Evolutionary conservation across 805 yeast genomes (phyloP), one percentile per base, ranked within the genome.

Genomic region (Tetrapisispora arboricola): DNA sequence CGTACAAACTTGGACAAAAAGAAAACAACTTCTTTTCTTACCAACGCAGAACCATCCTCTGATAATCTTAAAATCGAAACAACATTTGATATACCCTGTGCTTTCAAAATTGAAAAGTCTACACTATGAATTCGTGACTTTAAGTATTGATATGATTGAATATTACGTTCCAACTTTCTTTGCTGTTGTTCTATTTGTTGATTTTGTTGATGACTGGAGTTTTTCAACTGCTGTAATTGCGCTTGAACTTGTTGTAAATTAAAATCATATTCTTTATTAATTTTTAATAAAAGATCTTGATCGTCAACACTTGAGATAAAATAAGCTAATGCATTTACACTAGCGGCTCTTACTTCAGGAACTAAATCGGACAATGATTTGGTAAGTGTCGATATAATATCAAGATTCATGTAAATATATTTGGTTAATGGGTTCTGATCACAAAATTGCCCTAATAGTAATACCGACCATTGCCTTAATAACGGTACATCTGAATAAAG

Each of bases 261-360:
- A 37, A 55, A 58, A 38, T 58, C 63, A 39, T 49, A 49, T 38
- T 61, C 64, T 36, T 60, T 61, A 38, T 60, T 60, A 36, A 57
- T 40, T 27, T 50, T 51, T n/a, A 53, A 38, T 44, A 59, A 49
- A 6, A 46, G 40, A 13, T 67, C 74, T 1, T 64, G 60, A 25
- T 61, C 69, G 16, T 54, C 56, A 5, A 58, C 57, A 26, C 69
- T 76, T 4, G 80, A 75, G 27, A 83, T 60, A 53, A 79, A 85
- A 29, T 78, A 74, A 4, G 86, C 75, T 37, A 90, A 64, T 0
- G 95, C 83, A 26, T 78, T 65, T 11, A 92, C 64, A 4, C 85
- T 75, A 0, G 96, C 84, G 0, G 96, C 82, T 42, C 97, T 69
- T 1, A 92, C 95, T 59, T 92, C 98, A 0, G 97, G 96, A 36